phyloP scores from a whole-genome alignment of 805 yeast genomes.

The Grigorovia jiainica region DNA sequence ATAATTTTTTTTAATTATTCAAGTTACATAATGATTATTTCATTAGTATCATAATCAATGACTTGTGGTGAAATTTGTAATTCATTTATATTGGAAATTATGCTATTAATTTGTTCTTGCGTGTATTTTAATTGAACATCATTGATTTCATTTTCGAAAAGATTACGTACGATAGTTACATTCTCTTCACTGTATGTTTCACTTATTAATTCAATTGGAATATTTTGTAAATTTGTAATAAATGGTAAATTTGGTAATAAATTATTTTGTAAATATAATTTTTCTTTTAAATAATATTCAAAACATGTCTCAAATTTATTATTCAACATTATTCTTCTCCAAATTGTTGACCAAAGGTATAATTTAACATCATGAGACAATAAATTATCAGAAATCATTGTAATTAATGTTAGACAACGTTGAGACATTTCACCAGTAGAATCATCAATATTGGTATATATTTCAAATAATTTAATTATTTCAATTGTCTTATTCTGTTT shows the following conservation, averaged over 20 bases:
- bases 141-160: neutral
- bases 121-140: neutral
- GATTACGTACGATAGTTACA: neutral
- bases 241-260: conserved; percentile 24
- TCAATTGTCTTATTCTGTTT: conserved; percentile 30
- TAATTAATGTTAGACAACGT: conserved; percentile 18
- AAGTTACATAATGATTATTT: too few species aligned
- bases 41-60: conserved; percentile 31
- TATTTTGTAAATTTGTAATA: conserved; percentile 9
- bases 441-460: conserved; percentile 39
- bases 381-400: neutral
- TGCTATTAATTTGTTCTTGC: neutral
- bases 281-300: conserved; percentile 15
- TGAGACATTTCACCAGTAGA: conserved; percentile 34
- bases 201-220: conserved; percentile 11
- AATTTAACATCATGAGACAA: conserved; percentile 22
- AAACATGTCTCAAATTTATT: conserved; percentile 34
- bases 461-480: conserved; percentile 40
- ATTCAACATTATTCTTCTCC: conserved; percentile 49
- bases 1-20: too few species aligned
- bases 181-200: conserved; percentile 8
- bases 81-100: neutral
- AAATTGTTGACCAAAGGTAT: conserved; percentile 32
- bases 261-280: conserved; percentile 19
- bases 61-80: conserved; percentile 5